These are phyloP conservation scores for Boletus hoseneyae DNA, from an alignment of 1,284 basidiomycete species.

Conservation along the genomic window DNA sequence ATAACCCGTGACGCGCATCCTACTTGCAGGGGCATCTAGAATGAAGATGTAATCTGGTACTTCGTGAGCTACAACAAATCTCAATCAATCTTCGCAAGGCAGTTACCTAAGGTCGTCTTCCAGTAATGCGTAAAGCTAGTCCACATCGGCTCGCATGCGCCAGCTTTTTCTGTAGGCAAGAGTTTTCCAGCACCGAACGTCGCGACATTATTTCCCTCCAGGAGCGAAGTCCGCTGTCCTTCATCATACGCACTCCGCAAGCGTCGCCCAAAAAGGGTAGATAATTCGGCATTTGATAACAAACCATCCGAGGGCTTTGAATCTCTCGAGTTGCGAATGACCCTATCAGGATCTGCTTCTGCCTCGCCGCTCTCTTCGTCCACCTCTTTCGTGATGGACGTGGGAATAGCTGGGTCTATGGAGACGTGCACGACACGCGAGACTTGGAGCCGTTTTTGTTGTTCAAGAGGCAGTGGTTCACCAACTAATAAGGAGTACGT, in stretches of 20 bases:
- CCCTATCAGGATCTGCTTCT: conserved; percentile 60
- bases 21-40: conserved; percentile 41
- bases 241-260: conserved; percentile 62
- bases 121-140: conserved; percentile 82
- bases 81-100: neutral
- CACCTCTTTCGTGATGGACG: conserved; percentile 26
- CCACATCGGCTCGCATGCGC: conserved; percentile 71
- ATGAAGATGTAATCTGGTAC: conserved; percentile 83
- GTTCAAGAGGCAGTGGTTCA: conserved; percentile 50
- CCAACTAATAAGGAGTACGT: conserved; percentile 81
- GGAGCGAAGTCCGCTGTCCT: conserved; percentile 37
- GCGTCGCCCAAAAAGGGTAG: conserved; percentile 43
- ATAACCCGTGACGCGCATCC: conserved; percentile 54
- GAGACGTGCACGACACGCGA: conserved; percentile 84
- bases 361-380: conserved; percentile 46
- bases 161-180: conserved; percentile 41
- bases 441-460: conserved; percentile 50
- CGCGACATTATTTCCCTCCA: conserved; percentile 25
- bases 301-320: conserved; percentile 69
- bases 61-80: conserved; percentile 8
- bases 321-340: conserved; percentile 75
- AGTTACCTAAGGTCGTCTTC: conserved; percentile 73
- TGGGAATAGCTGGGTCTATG: conserved; percentile 59
- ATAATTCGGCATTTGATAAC: conserved; percentile 60
- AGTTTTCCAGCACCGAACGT: conserved; percentile 51